Base-by-base conservation (phyloP, 2,329 filamentous ascomycete genomes). In the Aspergillus sp. region DNA sequence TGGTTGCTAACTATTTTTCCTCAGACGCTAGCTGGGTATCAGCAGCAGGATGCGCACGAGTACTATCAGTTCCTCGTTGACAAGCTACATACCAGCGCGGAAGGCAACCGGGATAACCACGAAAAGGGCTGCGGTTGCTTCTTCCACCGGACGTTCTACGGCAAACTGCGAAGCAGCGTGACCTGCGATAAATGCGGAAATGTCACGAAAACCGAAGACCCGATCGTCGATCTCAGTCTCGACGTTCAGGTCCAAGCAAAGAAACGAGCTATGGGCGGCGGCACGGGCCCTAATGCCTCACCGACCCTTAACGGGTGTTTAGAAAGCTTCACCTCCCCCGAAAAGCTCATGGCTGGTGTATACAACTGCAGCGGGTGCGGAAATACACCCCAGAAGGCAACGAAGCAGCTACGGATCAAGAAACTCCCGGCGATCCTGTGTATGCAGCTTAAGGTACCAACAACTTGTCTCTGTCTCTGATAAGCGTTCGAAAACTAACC, bases 11-110 rank as follows among this genome's bases (percentile, higher is more conserved):
- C 37, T 23, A 27, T 23, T 1, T 43, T 52, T 15, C 9, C 9
- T 31, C 58, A 90, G 75, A 87, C 89, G 60, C 81, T 93, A 21
- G 91, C 93, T 2, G 95, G 93, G 11, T 96, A 96, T 67, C 91
- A 93, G 68, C 93, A 98, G 75, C 93, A 98, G 77, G 93, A 98
- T 70, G 93, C 93, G 0, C 93, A 98, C 71, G 93, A 98, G 73
- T 98, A 96, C 76, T 96, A 97, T 74, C 92, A 96, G 71, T 97
- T 96, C 70, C 84, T 98, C 35, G 89, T 96, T 37, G 93, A 97
- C 77, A 90, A 95, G 67, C 82, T 99, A 15, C 93, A 97, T 70
- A 86, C 90, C 69, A 84, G 78, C 9, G 80, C 91, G 41, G 95
- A 93, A 66, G 87, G 87, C 14, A 87, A 90, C 63, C 83, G 84